Evolutionary conservation across 2,329 filamentous ascomycete species (phyloP), one percentile per base, ranked within the genome.

Genomic region (Pyrenochaeta sp.): DNA sequence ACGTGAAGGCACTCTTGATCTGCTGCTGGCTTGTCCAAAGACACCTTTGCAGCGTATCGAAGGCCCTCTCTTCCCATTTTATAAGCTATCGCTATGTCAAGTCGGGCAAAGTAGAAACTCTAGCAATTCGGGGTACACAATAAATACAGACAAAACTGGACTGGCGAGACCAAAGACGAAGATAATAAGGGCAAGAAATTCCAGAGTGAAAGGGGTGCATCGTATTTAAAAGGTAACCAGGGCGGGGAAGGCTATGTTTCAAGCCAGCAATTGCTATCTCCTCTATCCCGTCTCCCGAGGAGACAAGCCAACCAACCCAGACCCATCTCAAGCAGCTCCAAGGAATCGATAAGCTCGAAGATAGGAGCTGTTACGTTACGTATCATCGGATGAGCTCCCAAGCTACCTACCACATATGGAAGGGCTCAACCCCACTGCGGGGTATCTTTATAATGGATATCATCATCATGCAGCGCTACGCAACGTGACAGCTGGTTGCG

Each of bases 1-100:
- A 91, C 90, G 78, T 94, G 91, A 9, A 93, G 79, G 50, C 85
- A 85, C 2, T 85, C 78, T 72, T 94, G 91, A 62, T 92, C 86
- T 36, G 84, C 81, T 5, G 91, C 90, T 34, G 90, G 88, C 74
- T 86, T 91, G 56, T 91, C 85, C 28, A 93, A 80, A 71, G 90
- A 88, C 43, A 94, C 90, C 74, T 90, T 90, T 54, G 90, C 85
- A 19, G 88, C 89, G 36, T 88, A 91, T 55, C 91, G 87, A 65
- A 94, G 88, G 39, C 79, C 85, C 68, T 81, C 72, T 72, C 78
- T 79, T 47, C 80, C 79, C 83, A 85, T 86, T 32, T 39, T 61
- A 44, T 6, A 28, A 15, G 1, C 12, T 15, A n/a, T 4, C 2
- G 10, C 7, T 28, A 28, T 15, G 15, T n/a, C 8, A n/a, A 5